Percentiles rank a stretch among this genome's conserved stretches.
These are phyloP conservation scores for Sclerotinia sclerotiorum DNA, from an alignment of 2,329 filamentous ascomycete species.

Conservation along the genomic window DNA sequence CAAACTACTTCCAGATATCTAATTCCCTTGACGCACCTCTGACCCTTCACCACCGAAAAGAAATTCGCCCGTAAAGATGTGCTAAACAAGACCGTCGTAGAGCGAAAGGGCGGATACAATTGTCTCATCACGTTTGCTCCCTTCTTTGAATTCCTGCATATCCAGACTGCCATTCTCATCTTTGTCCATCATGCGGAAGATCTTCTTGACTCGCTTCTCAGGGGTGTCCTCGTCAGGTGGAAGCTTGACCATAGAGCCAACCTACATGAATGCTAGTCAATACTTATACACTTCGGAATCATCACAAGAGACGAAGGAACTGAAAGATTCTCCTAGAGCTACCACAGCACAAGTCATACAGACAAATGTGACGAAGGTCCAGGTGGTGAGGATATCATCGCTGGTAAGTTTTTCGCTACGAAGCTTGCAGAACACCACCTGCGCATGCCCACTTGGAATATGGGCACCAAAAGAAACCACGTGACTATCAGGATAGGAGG, in stretches of 20 bases:
- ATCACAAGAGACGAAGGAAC: not conserved
- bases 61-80: not conserved
- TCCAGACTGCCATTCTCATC: slow-evolving; percentile 97
- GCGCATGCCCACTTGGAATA: not conserved
- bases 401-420: not conserved
- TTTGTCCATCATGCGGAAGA: slow-evolving; percentile 99
- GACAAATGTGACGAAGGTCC: not conserved
- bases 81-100: slow-evolving; percentile 88
- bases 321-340: not conserved
- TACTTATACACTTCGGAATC: not conserved
- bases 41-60: slow-evolving; percentile 15
- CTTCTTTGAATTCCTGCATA: slow-evolving; percentile 98
- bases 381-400: not conserved
- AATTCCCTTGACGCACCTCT: slow-evolving; percentile 8
- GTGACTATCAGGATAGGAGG: not conserved
- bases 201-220: slow-evolving; percentile 96
- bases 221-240: slow-evolving; percentile 98
- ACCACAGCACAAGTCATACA: not conserved
- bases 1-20: slow-evolving; percentile 17
- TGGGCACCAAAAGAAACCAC: not conserved
- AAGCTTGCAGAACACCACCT: not conserved
- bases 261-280: slow-evolving; percentile 52
- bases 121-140: slow-evolving; percentile 97
- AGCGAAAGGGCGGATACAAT: slow-evolving; percentile 96
- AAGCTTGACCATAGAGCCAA: slow-evolving; percentile 98